Conservation (phyloP, 208 protist genomes). For the Acanthamoeba sp. region DNA sequence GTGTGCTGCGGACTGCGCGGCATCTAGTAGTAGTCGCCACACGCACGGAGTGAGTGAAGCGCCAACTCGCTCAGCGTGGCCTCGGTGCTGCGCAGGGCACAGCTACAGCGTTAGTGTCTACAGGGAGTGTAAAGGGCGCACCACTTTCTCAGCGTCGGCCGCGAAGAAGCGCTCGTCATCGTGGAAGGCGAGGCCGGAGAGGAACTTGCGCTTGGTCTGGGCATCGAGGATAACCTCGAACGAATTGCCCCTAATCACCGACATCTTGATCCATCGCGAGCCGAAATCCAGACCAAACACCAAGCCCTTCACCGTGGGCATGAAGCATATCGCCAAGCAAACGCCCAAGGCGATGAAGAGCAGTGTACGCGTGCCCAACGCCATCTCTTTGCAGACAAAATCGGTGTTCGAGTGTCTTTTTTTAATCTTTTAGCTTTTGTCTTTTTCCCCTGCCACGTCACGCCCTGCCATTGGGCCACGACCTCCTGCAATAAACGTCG, state of each 20-base stretch:
- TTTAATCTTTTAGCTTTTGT: not conserved
- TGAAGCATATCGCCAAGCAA: not conserved
- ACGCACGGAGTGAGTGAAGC: not conserved
- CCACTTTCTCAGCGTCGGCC: conserved; percentile 91
- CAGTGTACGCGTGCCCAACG: conserved; percentile 34
- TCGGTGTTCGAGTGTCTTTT: not conserved
- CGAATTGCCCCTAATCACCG: conserved; percentile 83
- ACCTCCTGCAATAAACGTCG: too few species aligned
- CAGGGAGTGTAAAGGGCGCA: conserved; percentile 50
- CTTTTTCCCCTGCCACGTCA: not conserved
- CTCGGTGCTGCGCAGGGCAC: too few species aligned
- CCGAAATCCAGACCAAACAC: conserved; percentile 88
- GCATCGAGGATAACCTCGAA: conserved; percentile 95
- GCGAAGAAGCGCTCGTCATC: conserved; percentile 93
- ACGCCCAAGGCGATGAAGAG: not conserved
- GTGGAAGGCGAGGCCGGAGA: conserved; percentile 92
- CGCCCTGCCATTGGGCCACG: not conserved
- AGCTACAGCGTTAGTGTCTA: too few species aligned
- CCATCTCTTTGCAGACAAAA: not conserved
- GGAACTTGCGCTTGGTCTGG: conserved; percentile 94
- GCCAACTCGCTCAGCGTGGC: too few species aligned
- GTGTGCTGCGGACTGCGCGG: conserved; percentile 43
- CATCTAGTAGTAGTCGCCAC: not conserved
- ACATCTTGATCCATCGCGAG: conserved; percentile 87
- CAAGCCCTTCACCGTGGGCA: not conserved